A percentile compares a stretch with the other conserved stretches of the same genome.
Conservation (phyloP, 352 stramenopile genomes). For the Globisporangium acanthophoron region DNA sequence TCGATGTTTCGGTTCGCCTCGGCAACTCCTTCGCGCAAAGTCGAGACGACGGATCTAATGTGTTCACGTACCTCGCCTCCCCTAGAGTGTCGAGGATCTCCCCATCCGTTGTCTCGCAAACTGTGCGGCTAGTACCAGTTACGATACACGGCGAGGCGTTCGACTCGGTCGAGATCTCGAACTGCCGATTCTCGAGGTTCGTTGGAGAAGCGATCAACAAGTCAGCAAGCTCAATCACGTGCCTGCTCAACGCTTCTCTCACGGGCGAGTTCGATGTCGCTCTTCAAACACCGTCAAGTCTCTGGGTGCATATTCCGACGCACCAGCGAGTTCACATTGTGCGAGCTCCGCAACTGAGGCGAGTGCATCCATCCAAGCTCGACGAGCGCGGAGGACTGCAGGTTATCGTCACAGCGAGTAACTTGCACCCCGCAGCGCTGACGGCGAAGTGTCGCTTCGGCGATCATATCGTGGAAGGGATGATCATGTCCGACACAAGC, state of each 20-base stretch:
- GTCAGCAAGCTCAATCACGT: conserved; percentile 12
- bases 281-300: conserved; percentile 12
- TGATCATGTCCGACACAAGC: conserved; percentile 21
- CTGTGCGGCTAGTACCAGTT: conserved; percentile 12
- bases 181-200: conserved; percentile 22
- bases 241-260: conserved; percentile 25
- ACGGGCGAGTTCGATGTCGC: conserved; percentile 22
- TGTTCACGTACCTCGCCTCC: conserved; percentile 23
- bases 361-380: conserved; percentile 23
- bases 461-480: conserved; percentile 12
- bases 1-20: conserved; percentile 20
- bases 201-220: neutral
- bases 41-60: conserved; percentile 3
- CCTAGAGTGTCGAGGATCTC: conserved; percentile 21
- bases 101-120: conserved; percentile 32
- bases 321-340: conserved; percentile 27
- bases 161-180: conserved; percentile 12
- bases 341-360: conserved; percentile 15
- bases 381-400: conserved; percentile 40
- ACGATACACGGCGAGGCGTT: conserved; percentile 25
- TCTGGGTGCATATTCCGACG: conserved; percentile 13
- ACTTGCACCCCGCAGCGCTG: conserved; percentile 15
- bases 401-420: conserved; percentile 24
- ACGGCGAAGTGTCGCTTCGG: conserved; percentile 37
- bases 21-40: conserved; percentile 23